Evolutionary conservation across 176 grass and related monocot species (phyloP).

Genomic region (Oryza brachyantha): DNA sequence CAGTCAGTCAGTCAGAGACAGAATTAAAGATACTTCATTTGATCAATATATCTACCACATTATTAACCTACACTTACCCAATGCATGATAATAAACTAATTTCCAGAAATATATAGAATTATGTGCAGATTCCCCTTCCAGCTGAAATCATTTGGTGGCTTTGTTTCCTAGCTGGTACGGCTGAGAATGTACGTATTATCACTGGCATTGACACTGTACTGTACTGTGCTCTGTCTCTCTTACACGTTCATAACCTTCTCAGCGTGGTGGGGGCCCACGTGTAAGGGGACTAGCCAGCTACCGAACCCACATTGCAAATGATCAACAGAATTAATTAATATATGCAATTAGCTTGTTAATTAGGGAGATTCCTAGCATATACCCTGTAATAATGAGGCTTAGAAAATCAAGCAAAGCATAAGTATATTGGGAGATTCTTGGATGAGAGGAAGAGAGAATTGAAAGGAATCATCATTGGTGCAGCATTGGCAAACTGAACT

Average conservation of each 20-base stretch:
- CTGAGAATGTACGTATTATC: constrained; percentile 19
- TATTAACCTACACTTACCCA: constrained; percentile 7
- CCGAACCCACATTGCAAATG: constrained; percentile 2
- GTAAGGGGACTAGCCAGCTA: constrained; percentile 39
- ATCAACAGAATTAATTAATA: neutral
- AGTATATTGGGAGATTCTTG: neutral
- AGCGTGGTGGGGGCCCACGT: neutral
- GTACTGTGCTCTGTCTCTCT: neutral
- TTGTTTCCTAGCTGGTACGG: neutral
- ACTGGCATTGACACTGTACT: neutral
- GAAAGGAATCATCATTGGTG: neutral
- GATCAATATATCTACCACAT: constrained; percentile 7
- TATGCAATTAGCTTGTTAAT: neutral
- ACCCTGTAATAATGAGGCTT: neutral
- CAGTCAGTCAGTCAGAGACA: no score
- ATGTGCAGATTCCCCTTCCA: neutral
- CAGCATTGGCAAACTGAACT: neutral
- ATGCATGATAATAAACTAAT: neutral
- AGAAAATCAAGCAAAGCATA: neutral
- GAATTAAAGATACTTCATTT: neutral
- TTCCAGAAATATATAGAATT: neutral
- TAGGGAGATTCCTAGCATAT: constrained; percentile 8
- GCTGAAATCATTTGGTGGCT: constrained; percentile 7
- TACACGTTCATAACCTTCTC: neutral
- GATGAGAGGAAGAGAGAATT: neutral